Conservation (phyloP, 345 rosid genomes). For the Firmiana major region DNA sequence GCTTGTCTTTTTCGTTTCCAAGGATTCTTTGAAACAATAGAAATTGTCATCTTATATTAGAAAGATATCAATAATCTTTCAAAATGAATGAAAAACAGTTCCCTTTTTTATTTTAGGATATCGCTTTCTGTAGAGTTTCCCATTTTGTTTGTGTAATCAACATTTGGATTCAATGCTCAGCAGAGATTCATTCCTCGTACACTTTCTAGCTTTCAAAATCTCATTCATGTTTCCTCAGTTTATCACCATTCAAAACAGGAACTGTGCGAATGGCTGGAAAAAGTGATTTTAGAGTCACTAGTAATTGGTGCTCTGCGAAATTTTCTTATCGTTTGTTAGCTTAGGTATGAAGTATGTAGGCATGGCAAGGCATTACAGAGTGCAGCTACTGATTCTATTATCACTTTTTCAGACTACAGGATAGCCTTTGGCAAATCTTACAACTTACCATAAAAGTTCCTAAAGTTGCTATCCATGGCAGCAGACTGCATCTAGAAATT, state of each 20-base stretch:
- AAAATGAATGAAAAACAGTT: constrained; percentile 7
- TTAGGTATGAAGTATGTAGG: background rate
- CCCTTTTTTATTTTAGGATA: background rate
- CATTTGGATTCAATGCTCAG: background rate
- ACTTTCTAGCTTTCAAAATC: background rate
- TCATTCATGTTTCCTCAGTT: background rate
- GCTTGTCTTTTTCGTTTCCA: background rate
- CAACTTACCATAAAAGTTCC: too few species aligned
- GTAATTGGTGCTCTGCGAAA: background rate
- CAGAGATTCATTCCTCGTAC: background rate
- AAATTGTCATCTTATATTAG: background rate
- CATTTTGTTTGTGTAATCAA: background rate
- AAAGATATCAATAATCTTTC: background rate
- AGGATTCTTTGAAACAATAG: background rate
- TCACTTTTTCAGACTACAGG: too few species aligned
- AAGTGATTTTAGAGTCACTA: background rate
- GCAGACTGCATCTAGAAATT: too few species aligned
- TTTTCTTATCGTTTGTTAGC: background rate
- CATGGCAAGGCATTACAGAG: too few species aligned
- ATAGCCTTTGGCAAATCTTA: too few species aligned
- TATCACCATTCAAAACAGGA: background rate
- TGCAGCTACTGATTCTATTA: too few species aligned
- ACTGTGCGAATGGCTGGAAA: background rate
- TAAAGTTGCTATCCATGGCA: too few species aligned
- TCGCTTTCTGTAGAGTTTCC: background rate